phyloP scores from a whole-genome alignment of 148 eudicot genomes.

The Persicaria maculosa region DNA sequence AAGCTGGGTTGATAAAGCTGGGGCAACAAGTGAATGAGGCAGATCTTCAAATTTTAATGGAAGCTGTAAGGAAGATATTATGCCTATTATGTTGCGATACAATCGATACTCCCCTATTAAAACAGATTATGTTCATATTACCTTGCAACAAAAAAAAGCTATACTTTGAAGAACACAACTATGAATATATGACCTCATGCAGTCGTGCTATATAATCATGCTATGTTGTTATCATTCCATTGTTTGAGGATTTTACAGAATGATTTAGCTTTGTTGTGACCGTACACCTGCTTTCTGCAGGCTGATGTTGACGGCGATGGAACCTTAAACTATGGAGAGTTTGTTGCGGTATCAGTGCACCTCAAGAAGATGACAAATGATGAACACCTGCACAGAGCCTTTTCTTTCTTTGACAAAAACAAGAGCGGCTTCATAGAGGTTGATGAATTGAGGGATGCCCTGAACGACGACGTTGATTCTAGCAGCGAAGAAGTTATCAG shows the following conservation, averaged over 20 bases:
- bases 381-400: constrained; percentile 65
- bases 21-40: constrained; percentile 66
- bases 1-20: constrained; percentile 47
- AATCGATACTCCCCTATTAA: background rate
- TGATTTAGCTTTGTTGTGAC: constrained; percentile 18
- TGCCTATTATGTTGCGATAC: background rate
- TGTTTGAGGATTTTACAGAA: background rate
- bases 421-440: constrained; percentile 65
- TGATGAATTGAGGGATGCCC: constrained; percentile 58
- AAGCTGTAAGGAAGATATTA: constrained; percentile 40
- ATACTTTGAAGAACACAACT: background rate
- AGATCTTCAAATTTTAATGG: constrained; percentile 71
- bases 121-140: background rate
- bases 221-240: background rate
- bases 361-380: constrained; percentile 65
- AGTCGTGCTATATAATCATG: background rate
- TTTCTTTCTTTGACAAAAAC: constrained; percentile 62
- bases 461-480: constrained; percentile 52
- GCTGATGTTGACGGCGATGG: constrained; percentile 81
- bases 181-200: too few species aligned
- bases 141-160: too few species aligned
- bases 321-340: constrained; percentile 50
- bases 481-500: constrained; percentile 60
- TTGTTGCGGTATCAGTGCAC: constrained; percentile 72
- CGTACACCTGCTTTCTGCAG: constrained; percentile 24